phyloP scores from a whole-genome alignment of 495 filamentous ascomycete genomes.

The Poronia punctata region DNA sequence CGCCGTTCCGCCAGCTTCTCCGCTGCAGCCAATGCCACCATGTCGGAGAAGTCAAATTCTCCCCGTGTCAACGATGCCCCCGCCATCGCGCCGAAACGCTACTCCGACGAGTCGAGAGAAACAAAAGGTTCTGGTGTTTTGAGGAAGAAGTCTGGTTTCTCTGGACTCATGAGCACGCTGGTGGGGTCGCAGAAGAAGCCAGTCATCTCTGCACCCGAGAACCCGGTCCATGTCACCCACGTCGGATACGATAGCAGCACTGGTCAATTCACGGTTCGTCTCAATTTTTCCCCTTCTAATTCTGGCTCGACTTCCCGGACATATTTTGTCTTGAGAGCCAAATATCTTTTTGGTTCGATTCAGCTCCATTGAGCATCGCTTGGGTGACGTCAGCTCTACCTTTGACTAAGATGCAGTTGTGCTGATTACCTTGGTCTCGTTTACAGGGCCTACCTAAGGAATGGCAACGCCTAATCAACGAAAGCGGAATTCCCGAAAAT shows the following conservation, averaged over 20 bases:
- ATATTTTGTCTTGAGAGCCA: no score
- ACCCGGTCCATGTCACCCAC: conserved; percentile 95
- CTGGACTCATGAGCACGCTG: conserved; percentile 88
- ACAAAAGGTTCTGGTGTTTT: conserved; percentile 48
- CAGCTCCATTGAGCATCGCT: conserved; percentile 5
- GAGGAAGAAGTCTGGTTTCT: conserved; percentile 90
- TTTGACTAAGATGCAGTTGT: conserved; percentile 8
- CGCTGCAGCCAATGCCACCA: conserved; percentile 41
- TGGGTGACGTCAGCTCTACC: conserved; percentile 10
- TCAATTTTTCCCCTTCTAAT: neutral
- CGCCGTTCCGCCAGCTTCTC: conserved; percentile 80
- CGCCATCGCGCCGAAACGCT: conserved; percentile 62
- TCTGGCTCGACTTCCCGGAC: no score
- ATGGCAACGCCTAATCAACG: conserved; percentile 92
- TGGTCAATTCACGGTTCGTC: conserved; percentile 88
- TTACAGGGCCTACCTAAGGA: conserved; percentile 85
- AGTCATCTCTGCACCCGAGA: conserved; percentile 91
- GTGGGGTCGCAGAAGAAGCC: conserved; percentile 84
- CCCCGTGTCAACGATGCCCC: conserved; percentile 51
- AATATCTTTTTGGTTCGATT: neutral
- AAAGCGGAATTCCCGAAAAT: conserved; percentile 92
- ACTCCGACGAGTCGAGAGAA: conserved; percentile 74
- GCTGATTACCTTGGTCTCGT: conserved; percentile 18
- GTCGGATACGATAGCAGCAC: conserved; percentile 96
- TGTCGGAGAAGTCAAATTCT: conserved; percentile 42